phyloP scores from a whole-genome alignment of 2,329 filamentous ascomycete species.

The Aspergillus melleus region DNA sequence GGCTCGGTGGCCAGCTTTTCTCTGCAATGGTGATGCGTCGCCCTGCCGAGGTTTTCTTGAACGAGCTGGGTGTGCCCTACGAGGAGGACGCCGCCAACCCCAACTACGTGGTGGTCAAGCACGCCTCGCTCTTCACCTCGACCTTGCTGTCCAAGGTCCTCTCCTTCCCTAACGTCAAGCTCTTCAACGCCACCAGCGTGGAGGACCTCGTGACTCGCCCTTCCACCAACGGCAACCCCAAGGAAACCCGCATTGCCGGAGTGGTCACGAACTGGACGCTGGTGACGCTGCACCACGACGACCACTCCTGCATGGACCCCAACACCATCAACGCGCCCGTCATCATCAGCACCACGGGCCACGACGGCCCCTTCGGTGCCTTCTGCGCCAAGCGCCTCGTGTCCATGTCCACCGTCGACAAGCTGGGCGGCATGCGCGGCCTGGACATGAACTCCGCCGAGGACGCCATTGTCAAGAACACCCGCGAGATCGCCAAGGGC shows the following conservation, averaged over 20 bases:
- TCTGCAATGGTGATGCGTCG: constrained; percentile 94
- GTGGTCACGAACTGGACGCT: constrained; percentile 97
- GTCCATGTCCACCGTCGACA: constrained; percentile 78
- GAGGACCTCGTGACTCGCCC: constrained; percentile 89
- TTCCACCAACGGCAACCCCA: constrained; percentile 46
- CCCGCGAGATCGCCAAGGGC: constrained; percentile 82
- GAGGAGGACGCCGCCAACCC: constrained; percentile 88
- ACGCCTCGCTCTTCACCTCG: constrained; percentile 87
- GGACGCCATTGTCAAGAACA: constrained; percentile 90
- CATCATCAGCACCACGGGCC: constrained; percentile 85
- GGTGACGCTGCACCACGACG: constrained; percentile 81
- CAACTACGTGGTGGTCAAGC: constrained; percentile 88
- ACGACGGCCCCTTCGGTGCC: constrained; percentile 87
- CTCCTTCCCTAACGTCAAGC: constrained; percentile 84
- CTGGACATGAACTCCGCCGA: constrained; percentile 90
- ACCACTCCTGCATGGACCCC: constrained; percentile 94
- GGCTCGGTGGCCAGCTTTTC: constrained; percentile 93
- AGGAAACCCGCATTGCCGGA: constrained; percentile 71
- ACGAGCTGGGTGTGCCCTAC: constrained; percentile 77
- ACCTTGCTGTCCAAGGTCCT: constrained; percentile 83
- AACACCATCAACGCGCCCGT: constrained; percentile 94
- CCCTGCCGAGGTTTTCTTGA: constrained; percentile 81
- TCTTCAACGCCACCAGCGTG: constrained; percentile 92
- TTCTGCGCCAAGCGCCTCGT: constrained; percentile 91
- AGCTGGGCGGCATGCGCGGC: constrained; percentile 88